Base-by-base conservation (phyloP, 139 green algal genomes). In the Coelastrella sp. region DNA sequence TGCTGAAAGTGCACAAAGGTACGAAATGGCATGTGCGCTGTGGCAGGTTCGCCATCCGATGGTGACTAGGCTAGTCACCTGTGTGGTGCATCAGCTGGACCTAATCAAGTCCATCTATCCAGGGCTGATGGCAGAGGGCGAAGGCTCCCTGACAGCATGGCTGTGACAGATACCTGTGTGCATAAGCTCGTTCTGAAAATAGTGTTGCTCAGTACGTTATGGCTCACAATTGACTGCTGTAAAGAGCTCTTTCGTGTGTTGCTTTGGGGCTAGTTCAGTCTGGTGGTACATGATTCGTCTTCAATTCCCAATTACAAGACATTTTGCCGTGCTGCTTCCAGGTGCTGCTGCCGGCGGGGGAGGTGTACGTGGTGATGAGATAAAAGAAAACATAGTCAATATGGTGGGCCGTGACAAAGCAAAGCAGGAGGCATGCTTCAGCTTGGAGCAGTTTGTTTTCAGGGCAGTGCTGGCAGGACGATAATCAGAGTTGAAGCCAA, bases 371-470 rank as follows among this genome's bases (percentile, higher is more conserved):
- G 85, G 73, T 22, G 83, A 79, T 32, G 68, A 92, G 59, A 88
- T 94, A 65, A 92, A 95, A 84, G 73, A 89, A 66, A 32, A 80
- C 20, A 83, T 95, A 73, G 20, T 92, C 5, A 88, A 92, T 56
- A 90, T 95, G 17, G 92, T 95, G 11, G 91, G 93, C 20, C 4
- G 64, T 16, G 89, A 94, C 75, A 89, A 90, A 78, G 22, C 54
- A 3, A 87, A 89, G 22, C 79, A 94, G 87, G 87, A 87, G 57
- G 92, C 83, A 11, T 94, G 92, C 84, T 95, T 94, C 60, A 73
- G 91, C 61, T 90, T 94, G 20, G 93, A 95, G 71, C 93, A 95
- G 91, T 71, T 95, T 7, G 92, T 95, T n/a, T 95, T 95, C 85
- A 86, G 80, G 59, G 59, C 80, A 59, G 80, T 86, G 10, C 80